Percentiles rank a stretch among this genome's conserved stretches.
phyloP scores from a whole-genome alignment of 176 grass and related monocot genomes.

The Panicum miliaceum region DNA sequence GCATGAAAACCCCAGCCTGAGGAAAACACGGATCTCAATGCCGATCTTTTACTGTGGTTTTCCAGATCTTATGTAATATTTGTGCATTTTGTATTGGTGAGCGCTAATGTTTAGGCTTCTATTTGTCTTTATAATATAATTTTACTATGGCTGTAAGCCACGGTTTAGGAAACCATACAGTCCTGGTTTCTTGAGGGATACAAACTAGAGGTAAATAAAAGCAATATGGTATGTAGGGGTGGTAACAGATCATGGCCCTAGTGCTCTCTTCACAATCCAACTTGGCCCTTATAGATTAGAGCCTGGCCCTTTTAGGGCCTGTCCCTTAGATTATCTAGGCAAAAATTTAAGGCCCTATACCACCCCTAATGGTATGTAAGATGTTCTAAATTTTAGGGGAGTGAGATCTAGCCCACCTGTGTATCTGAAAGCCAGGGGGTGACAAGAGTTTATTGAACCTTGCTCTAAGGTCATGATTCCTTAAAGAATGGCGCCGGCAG shows the following conservation, averaged over 20 bases:
- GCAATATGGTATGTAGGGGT: background rate
- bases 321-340: too few relatives aligned
- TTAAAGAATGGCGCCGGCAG: background rate
- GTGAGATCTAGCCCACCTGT: background rate
- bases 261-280: too few relatives aligned
- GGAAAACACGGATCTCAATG: background rate
- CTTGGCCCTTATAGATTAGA: too few relatives aligned
- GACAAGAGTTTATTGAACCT: background rate
- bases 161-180: background rate
- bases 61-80: slow-evolving; percentile 26
- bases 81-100: background rate
- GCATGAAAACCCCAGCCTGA: background rate
- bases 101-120: background rate
- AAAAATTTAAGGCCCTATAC: too few relatives aligned
- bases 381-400: background rate
- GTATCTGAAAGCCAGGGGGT: background rate
- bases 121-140: slow-evolving; percentile 25
- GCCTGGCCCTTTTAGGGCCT: too few relatives aligned
- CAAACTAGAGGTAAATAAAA: slow-evolving; percentile 6
- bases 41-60: slow-evolving; percentile 1
- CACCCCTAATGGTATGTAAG: background rate
- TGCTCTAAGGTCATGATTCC: slow-evolving; percentile 11
- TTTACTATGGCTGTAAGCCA: background rate
- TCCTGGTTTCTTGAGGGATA: background rate
- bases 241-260: too few relatives aligned